Percentiles rank a stretch among this genome's conserved stretches.
Evolutionary conservation across 176 grass and related monocot genomes (phyloP).

Genomic region (Cenchrus americanus): DNA sequence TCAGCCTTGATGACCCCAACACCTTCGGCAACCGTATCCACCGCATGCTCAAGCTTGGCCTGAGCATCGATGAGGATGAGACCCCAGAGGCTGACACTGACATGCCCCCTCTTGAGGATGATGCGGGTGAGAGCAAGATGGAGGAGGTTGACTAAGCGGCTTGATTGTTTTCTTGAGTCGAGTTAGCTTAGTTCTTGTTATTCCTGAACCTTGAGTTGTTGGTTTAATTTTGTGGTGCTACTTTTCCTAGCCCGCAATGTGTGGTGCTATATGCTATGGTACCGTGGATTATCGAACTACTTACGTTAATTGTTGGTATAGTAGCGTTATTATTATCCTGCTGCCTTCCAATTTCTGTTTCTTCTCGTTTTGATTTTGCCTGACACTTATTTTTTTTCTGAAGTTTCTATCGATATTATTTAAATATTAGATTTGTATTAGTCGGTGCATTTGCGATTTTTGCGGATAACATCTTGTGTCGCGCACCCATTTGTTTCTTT

Average conservation of each 20-base stretch:
- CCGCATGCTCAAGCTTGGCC: conserved; percentile 91
- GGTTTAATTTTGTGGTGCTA: conserved; percentile 24
- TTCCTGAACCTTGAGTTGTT: not conserved
- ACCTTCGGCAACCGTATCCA: conserved; percentile 95
- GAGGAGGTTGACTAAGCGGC: conserved; percentile 88
- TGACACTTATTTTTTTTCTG: no score
- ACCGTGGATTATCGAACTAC: conserved; percentile 16
- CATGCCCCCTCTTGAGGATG: conserved; percentile 91
- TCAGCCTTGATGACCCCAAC: conserved; percentile 97
- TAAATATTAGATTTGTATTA: no score
- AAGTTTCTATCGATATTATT: no score
- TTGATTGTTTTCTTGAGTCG: not conserved
- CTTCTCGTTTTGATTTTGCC: not conserved
- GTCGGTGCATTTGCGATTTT: no score
- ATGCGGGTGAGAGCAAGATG: conserved; percentile 97
- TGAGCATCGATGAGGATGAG: conserved; percentile 91
- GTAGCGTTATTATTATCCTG: not conserved
- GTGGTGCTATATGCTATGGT: not conserved
- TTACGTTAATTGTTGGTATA: conserved; percentile 24
- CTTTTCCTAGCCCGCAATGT: not conserved
- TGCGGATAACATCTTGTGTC: no score
- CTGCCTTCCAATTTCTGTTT: not conserved
- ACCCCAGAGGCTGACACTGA: conserved; percentile 66
- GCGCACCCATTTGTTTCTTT: no score
- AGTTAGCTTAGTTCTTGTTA: conserved; percentile 28